Base-by-base conservation (phyloP, 441 rosid genomes). In the Oxalis stricta region DNA sequence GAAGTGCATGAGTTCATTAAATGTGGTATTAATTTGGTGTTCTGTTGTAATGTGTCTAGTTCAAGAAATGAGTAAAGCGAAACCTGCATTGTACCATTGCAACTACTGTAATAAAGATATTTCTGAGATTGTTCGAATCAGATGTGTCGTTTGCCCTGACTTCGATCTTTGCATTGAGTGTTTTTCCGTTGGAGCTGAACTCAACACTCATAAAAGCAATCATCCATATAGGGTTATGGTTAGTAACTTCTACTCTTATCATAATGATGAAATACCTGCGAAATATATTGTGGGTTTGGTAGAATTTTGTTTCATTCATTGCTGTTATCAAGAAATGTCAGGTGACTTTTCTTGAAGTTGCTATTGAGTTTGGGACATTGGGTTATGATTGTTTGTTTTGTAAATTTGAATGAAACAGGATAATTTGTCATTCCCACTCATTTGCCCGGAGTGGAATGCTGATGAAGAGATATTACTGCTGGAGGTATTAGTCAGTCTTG, bases 161-260 rank as follows among this genome's bases (percentile, higher is more conserved):
- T 89, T 77, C 59, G 98, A 89, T 61, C 98, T 89, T 43, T 89
- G 98, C 49, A 52, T 89, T 1, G 94, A 82, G 59, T 89, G 98
- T 52, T 85, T 85, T 33, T 76, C 74, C 34, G 79, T 82, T 11
- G 92, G 96, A 48, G 94, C 75, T 58, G 89, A 89, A 53, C 64
- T 76, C 46, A 47, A 34, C 48, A 78, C 82, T 50, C 95, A 85
- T 53, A 78, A 71, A 70, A 52, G 85, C 63, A 76, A 58, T 59
- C 98, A 85, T 55, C 89, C 64, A 0, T 82, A 82, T 55, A 68
- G 88, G 57, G 82, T 89, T 58, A 89, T 89, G 98, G 97, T 89
- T 56, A 64, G 79, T 52, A 4, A 9, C 17, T 26, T n/a, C 21
- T 36, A 37, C 33, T 46, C 28, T 15, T 1, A 33, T 13, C 23